Base-by-base conservation (phyloP, 2,329 filamentous ascomycete genomes). In the Fusarium liriodendri region DNA sequence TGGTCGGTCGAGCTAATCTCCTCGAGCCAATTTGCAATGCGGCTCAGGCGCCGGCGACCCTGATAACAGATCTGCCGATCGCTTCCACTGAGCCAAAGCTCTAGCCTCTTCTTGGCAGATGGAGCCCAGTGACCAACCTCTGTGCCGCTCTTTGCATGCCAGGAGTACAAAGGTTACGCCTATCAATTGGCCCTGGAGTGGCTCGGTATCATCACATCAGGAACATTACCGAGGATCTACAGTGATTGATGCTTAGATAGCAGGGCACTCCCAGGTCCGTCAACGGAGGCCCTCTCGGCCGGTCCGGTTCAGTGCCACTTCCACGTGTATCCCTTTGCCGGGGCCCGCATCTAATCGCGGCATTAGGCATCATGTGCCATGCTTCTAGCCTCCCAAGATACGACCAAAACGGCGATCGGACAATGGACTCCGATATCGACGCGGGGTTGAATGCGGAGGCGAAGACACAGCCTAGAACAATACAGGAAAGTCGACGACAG, bases 401-500 rank as follows among this genome's bases (percentile, higher is more conserved):
- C 35, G 22, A 37, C 55, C 35, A n/a, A 38, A 38, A 38, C 55
- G 22, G 33, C 16, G 16, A 25, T 38, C 35, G 35, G 55, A 58
- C 55, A 58, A 40, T 13, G 33, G 55, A 58, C 20, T 58, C 55
- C 55, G 55, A 14, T 58, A 25, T 58, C 13, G 14, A 27, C 16
- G 55, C 35, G 55, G 55, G 35, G 55, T 38, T 38, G 35, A 50
- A 73, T 73, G 70, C 70, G 70, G 67, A 73, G 66, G 64, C 62
- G 71, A 71, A 64, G 70, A 50, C 55, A 50, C 68, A 42, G 33
- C 66, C 71, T 73, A 74, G 71, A 74, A 37, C 71, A 45, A 42
- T 65, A 73, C 74, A 73, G 71, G 71, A 68, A 74, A 69, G 64
- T 57, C 57, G 25, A 25, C 37, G 54, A 68, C 71, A 73, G 62